Percentiles rank a stretch among this genome's conserved stretches.
Conservation (phyloP, 805 yeast species). For the Saturnispora halmiae region DNA sequence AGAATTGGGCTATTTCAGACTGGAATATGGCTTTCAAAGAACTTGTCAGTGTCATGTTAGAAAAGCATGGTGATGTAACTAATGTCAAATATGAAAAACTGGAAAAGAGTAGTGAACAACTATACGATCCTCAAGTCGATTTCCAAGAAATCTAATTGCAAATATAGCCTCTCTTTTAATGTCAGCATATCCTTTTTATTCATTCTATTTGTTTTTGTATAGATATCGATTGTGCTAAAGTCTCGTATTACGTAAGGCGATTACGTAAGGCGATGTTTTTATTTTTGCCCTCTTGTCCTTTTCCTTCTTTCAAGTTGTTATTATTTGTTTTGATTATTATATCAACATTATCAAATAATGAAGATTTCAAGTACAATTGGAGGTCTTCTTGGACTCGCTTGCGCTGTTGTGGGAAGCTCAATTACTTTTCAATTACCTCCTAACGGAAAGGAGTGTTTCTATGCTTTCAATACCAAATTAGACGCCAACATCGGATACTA, state of each 20-base stretch:
- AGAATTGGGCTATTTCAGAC: constrained; percentile 27
- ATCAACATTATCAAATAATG: no score
- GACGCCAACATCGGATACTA: constrained; percentile 60
- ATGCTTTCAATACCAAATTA: constrained; percentile 53
- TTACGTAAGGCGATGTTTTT: no score
- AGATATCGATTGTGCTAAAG: no score
- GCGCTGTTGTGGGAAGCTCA: constrained; percentile 49
- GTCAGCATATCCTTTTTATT: no score
- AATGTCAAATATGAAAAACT: constrained; percentile 21
- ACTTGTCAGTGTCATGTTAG: constrained; percentile 26
- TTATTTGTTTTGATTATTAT: no score
- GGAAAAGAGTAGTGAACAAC: constrained; percentile 15
- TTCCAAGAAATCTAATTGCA: constrained; percentile 15
- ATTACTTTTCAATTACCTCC: constrained; percentile 71
- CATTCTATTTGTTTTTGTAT: no score
- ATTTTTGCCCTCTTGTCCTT: no score
- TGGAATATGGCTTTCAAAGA: constrained; percentile 33
- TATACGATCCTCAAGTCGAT: constrained; percentile 29
- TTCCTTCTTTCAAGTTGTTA: no score
- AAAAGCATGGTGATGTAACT: constrained; percentile 29
- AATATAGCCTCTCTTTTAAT: background rate
- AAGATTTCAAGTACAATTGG: no score
- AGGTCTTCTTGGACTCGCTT: no score
- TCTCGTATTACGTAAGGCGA: no score
- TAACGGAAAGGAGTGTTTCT: constrained; percentile 63